Evolutionary conservation across 257 asterid genomes (phyloP).

Genomic region (Handroanthus guayacan): DNA sequence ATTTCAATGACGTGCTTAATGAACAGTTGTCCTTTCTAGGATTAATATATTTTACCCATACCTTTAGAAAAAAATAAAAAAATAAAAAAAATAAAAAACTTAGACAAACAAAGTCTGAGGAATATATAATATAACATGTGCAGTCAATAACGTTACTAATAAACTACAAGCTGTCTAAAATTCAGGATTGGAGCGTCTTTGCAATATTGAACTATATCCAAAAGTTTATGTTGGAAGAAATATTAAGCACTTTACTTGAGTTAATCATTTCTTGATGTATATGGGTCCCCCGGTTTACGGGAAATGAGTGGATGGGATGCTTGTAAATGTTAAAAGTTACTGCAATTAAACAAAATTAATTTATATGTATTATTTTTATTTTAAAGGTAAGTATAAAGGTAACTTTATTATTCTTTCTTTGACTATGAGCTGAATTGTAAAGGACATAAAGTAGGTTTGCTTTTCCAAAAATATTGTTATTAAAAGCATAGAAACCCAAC

Average conservation of each 20-base stretch:
- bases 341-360: conserved; percentile 9
- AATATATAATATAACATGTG: not conserved
- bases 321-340: conserved; percentile 25
- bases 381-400: conserved; percentile 30
- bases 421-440: conserved; percentile 34
- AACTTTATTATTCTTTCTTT: conserved; percentile 5
- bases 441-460: conserved; percentile 59
- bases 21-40: not conserved
- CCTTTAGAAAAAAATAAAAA: not conserved
- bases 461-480: conserved; percentile 39
- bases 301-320: conserved; percentile 39
- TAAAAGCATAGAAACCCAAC: conserved; percentile 35
- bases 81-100: not conserved
- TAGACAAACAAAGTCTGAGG: not conserved
- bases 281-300: conserved; percentile 27
- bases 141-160: not conserved
- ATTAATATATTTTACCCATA: not conserved
- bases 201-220: not conserved
- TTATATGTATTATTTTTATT: conserved; percentile 27
- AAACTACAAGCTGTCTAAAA: not conserved
- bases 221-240: conserved; percentile 15
- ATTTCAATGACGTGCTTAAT: conserved; percentile 9
- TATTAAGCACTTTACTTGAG: conserved; percentile 34
- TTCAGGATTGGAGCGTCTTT: not conserved
- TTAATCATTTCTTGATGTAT: conserved; percentile 27